These are phyloP conservation scores for Zancudomyces culisetae DNA, from an alignment of 371 early-diverging fungal species.

Conservation along the genomic window DNA sequence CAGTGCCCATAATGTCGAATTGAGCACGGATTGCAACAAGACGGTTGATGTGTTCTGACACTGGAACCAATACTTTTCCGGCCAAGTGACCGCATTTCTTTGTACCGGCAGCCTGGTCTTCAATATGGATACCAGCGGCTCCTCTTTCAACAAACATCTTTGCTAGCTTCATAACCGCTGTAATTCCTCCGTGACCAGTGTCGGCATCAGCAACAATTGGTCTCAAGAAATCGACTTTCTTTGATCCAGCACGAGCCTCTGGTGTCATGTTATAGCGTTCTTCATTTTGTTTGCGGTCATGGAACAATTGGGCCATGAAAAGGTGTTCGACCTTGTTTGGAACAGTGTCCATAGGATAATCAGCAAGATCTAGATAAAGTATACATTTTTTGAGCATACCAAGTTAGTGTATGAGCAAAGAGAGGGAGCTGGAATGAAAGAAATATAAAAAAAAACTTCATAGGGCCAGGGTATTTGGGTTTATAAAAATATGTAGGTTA, in stretches of 20 bases:
- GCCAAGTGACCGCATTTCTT: conserved; percentile 99
- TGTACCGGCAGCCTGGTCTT: conserved; percentile 88
- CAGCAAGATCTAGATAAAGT: conserved; percentile 88
- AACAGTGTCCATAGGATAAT: conserved; percentile 97
- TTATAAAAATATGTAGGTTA: background rate
- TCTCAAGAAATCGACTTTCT: conserved; percentile 74
- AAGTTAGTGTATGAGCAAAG: background rate
- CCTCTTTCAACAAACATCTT: conserved; percentile 89
- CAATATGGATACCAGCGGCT: conserved; percentile 79
- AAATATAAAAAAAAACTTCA: background rate
- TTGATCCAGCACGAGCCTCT: conserved; percentile 45
- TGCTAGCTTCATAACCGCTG: conserved; percentile 78
- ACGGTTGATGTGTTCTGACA: conserved; percentile 92
- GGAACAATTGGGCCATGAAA: conserved; percentile 93
- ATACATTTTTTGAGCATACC: no score
- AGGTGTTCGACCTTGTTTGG: conserved; percentile 98
- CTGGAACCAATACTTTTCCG: conserved; percentile 94
- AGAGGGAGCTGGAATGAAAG: background rate
- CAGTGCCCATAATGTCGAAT: conserved; percentile 95
- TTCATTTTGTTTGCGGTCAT: conserved; percentile 92
- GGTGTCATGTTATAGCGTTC: conserved; percentile 51
- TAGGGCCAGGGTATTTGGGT: background rate
- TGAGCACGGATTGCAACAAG: conserved; percentile 89
- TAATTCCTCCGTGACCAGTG: conserved; percentile 90
- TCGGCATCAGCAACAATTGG: conserved; percentile 97